Conservation (phyloP, 148 eudicot genomes). For the Polygonum maritimum region DNA sequence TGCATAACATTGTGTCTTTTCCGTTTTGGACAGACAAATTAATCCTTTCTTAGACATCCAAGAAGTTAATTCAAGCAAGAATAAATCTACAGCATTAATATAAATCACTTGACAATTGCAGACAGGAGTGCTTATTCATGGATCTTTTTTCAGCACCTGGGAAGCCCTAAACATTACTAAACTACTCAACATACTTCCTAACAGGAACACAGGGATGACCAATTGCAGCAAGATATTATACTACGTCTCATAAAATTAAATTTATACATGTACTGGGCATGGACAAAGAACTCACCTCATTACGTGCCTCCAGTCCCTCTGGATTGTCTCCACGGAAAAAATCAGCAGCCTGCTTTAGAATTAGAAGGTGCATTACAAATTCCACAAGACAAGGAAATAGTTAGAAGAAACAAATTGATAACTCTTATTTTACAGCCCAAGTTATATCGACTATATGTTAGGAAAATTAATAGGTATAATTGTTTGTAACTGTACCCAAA, state of each 20-base stretch:
- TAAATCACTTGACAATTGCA: neutral
- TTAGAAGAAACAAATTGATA: neutral
- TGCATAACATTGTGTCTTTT: neutral
- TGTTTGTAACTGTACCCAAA: neutral
- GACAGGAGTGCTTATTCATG: neutral
- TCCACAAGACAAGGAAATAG: neutral
- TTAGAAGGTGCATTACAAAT: slow-evolving; percentile 7
- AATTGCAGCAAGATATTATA: neutral
- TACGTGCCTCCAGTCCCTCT: slow-evolving; percentile 96
- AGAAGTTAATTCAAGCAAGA: neutral
- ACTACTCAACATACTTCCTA: neutral
- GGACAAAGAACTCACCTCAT: slow-evolving; percentile 54
- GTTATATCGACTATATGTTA: neutral
- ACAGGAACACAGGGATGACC: neutral
- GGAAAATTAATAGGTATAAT: neutral
- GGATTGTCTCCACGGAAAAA: slow-evolving; percentile 96
- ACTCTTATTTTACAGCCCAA: neutral
- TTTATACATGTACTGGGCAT: neutral
- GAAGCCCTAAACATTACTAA: neutral
- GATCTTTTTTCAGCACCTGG: neutral
- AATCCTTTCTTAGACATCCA: neutral
- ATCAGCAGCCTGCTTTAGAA: slow-evolving; percentile 65
- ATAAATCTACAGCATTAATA: neutral
- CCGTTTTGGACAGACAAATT: neutral
- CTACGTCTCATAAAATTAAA: neutral